Evolutionary conservation across 2,329 filamentous ascomycete species (phyloP).

Genomic region (Clonostachys chloroleuca): DNA sequence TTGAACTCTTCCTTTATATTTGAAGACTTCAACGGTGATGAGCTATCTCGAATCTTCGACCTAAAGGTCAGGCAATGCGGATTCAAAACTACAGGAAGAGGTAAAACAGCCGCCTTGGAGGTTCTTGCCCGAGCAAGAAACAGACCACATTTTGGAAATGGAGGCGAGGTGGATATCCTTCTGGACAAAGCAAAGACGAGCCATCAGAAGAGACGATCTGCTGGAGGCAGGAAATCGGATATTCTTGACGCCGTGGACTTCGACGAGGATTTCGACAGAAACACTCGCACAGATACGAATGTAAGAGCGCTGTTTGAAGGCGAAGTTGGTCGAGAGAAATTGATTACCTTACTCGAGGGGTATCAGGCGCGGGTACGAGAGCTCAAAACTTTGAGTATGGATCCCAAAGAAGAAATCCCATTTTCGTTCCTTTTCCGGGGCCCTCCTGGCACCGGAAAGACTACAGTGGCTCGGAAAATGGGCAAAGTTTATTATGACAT

Average conservation of each 20-base stretch:
- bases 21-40: conserved; percentile 58
- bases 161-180: conserved; percentile 66
- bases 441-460: conserved; percentile 66
- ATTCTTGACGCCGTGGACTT: conserved; percentile 75
- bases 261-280: conserved; percentile 57
- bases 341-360: conserved; percentile 47
- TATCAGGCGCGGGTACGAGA: conserved; percentile 42
- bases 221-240: conserved; percentile 19
- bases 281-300: conserved; percentile 31
- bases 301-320: conserved; percentile 50
- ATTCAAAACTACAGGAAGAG: conserved; percentile 46
- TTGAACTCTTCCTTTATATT: conserved; percentile 61
- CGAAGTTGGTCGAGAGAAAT: conserved; percentile 51
- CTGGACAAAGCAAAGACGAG: conserved; percentile 49
- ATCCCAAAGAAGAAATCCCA: conserved; percentile 39
- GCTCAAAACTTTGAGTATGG: conserved; percentile 14
- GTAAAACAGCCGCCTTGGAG: conserved; percentile 49
- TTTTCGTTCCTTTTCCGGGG: conserved; percentile 69
- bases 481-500: conserved; percentile 73
- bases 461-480: conserved; percentile 68
- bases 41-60: conserved; percentile 56
- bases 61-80: conserved; percentile 56
- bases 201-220: conserved; percentile 19
- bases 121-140: conserved; percentile 59
- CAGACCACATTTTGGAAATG: conserved; percentile 69